Evolutionary conservation across 257 asterid genomes (phyloP).

Genomic region (Nicotiana obtusifolia): DNA sequence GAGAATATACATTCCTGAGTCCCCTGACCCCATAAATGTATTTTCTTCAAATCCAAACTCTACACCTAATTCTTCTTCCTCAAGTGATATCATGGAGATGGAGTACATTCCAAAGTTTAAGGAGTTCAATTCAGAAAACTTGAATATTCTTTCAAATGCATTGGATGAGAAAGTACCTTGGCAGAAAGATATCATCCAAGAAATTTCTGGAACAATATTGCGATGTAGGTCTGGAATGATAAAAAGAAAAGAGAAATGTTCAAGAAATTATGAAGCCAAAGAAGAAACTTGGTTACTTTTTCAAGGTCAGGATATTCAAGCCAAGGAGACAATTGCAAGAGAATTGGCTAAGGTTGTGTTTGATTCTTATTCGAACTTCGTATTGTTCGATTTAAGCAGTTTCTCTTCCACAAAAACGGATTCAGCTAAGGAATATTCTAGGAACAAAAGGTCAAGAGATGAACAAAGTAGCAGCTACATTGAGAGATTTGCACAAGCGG

Average conservation of each 20-base stretch:
- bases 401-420: slow-evolving; percentile 54
- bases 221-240: slow-evolving; percentile 76
- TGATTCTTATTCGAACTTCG: slow-evolving; percentile 48
- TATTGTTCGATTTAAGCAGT: slow-evolving; percentile 37
- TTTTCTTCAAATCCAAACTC: slow-evolving; percentile 40
- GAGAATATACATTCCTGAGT: slow-evolving; percentile 16
- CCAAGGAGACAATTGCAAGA: slow-evolving; percentile 53
- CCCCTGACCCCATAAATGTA: not conserved
- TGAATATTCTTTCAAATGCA: slow-evolving; percentile 52
- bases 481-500: slow-evolving; percentile 40
- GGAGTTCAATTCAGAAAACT: slow-evolving; percentile 44
- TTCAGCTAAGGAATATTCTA: not conserved
- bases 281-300: slow-evolving; percentile 79
- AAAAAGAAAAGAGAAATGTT: slow-evolving; percentile 22
- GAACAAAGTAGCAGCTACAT: slow-evolving; percentile 44
- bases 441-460: slow-evolving; percentile 50
- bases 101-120: slow-evolving; percentile 45
- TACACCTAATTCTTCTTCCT: slow-evolving; percentile 36
- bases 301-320: slow-evolving; percentile 49
- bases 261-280: slow-evolving; percentile 24
- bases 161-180: slow-evolving; percentile 61
- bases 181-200: slow-evolving; percentile 49
- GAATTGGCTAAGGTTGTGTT: slow-evolving; percentile 72
- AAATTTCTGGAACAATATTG: slow-evolving; percentile 51
- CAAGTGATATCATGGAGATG: slow-evolving; percentile 53